phyloP scores from a whole-genome alignment of 225 moss, liverwort and hornwort species.

The Marchantia polymorpha region DNA sequence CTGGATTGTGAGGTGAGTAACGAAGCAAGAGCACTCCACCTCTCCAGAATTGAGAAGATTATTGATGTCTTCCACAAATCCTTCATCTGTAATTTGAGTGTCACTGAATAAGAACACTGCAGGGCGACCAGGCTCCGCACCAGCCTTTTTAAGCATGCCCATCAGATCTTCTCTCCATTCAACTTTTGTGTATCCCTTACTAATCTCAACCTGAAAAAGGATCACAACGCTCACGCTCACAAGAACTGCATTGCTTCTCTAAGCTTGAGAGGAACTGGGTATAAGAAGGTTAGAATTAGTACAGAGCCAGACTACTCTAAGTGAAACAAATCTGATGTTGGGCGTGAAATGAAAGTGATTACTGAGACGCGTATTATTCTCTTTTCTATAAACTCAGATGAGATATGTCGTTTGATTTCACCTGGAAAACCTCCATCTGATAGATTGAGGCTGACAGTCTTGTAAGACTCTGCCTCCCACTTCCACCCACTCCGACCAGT shows the following conservation, averaged over 20 bases:
- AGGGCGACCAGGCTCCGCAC: slow-evolving; percentile 71
- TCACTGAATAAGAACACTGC: slow-evolving; percentile 81
- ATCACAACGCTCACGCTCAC: neutral
- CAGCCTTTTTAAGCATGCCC: slow-evolving; percentile 77
- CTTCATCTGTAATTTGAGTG: slow-evolving; percentile 90
- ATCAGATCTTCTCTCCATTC: slow-evolving; percentile 91
- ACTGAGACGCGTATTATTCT: neutral
- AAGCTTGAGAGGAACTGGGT: neutral
- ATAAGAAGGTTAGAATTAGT: neutral
- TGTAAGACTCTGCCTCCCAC: slow-evolving; percentile 85
- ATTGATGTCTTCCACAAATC: slow-evolving; percentile 94
- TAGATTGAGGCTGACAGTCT: slow-evolving; percentile 71
- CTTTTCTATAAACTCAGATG: neutral
- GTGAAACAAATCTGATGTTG: too few species aligned
- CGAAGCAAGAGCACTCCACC: slow-evolving; percentile 27
- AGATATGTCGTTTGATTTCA: slow-evolving; percentile 6
- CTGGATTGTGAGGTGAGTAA: neutral
- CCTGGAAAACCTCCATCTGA: slow-evolving; percentile 91
- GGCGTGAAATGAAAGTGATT: neutral
- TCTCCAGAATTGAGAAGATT: slow-evolving; percentile 88
- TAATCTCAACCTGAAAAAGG: slow-evolving; percentile 70
- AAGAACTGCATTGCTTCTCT: neutral
- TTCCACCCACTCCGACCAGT: slow-evolving; percentile 93
- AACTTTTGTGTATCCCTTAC: slow-evolving; percentile 71
- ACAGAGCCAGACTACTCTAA: neutral